A percentile compares a stretch with the other conserved stretches of the same genome.
Conservation (phyloP, 2,329 filamentous ascomycete species). For the Neodidymelliopsis sp. region DNA sequence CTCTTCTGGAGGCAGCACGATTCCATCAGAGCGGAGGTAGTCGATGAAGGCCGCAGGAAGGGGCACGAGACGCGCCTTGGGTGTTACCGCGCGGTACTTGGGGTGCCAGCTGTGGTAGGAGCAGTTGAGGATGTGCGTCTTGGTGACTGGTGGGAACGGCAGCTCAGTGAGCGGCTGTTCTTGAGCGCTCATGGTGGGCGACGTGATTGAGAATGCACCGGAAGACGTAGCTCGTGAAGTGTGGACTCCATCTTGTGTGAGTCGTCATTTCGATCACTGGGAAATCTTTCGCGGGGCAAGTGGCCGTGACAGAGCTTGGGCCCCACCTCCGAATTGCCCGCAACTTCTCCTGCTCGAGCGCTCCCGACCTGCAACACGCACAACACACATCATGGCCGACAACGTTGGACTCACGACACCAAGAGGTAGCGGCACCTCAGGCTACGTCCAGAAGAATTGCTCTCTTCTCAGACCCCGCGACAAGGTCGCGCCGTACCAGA, state of each 20-base stretch:
- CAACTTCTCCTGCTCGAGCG: slow-evolving; percentile 3
- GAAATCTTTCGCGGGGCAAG: slow-evolving; percentile 42
- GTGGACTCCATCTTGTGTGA: slow-evolving; percentile 37
- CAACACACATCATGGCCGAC: slow-evolving; percentile 74
- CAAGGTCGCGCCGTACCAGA: slow-evolving; percentile 77
- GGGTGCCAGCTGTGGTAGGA: slow-evolving; percentile 94
- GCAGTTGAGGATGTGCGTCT: slow-evolving; percentile 89
- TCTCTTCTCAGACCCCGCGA: slow-evolving; percentile 88
- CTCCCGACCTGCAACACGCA: not conserved
- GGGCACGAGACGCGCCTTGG: slow-evolving; percentile 85
- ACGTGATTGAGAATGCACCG: not conserved
- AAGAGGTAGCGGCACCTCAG: slow-evolving; percentile 92
- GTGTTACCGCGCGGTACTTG: slow-evolving; percentile 79
- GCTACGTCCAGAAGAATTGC: slow-evolving; percentile 95
- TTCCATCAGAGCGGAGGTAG: slow-evolving; percentile 92
- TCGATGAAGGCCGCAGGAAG: slow-evolving; percentile 77
- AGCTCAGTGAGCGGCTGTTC: slow-evolving; percentile 50
- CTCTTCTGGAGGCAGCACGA: slow-evolving; percentile 80
- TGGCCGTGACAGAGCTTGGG: slow-evolving; percentile 22
- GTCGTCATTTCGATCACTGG: slow-evolving; percentile 24
- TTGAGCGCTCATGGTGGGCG: slow-evolving; percentile 34
- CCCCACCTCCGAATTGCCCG: slow-evolving; percentile 37
- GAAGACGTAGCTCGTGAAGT: not conserved
- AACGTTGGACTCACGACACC: slow-evolving; percentile 97
- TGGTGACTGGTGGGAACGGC: slow-evolving; percentile 83